Conservation (phyloP, 305 asterid species). For the Fraxinus platypoda region DNA sequence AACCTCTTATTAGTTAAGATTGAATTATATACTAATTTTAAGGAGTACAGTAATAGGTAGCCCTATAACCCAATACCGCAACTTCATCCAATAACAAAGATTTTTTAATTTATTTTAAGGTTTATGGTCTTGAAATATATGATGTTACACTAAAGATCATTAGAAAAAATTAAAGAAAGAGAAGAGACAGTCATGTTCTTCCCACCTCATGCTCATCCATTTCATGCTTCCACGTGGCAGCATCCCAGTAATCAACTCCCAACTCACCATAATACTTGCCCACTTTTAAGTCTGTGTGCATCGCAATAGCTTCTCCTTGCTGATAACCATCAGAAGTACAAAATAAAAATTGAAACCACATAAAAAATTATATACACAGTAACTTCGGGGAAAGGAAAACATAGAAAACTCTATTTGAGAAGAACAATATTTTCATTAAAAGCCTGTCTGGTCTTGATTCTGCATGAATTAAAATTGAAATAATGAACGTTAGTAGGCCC, state of each 20-base stretch:
- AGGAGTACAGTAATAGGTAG: background rate
- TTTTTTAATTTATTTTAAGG: background rate
- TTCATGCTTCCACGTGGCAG: constrained; percentile 50
- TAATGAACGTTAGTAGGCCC: too few relatives aligned
- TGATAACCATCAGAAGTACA: constrained; percentile 30
- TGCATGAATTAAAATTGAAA: too few relatives aligned
- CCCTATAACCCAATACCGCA: background rate
- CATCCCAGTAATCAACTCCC: constrained; percentile 82
- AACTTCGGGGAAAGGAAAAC: background rate
- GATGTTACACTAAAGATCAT: background rate
- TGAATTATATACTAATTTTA: background rate
- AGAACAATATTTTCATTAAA: background rate
- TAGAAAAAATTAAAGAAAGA: background rate
- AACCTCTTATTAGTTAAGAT: background rate
- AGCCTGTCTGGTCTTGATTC: too few relatives aligned
- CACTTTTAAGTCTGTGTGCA: constrained; percentile 69
- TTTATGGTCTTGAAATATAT: background rate
- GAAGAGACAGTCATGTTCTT: constrained; percentile 1
- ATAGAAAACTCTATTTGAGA: background rate
- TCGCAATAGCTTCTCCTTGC: constrained; percentile 61
- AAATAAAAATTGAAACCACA: background rate
- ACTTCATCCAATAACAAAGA: constrained; percentile 1
- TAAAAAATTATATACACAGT: background rate
- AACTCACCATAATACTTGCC: constrained; percentile 70
- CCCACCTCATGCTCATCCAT: constrained; percentile 50